These are phyloP conservation scores for Kodamaea restingae DNA, from an alignment of 805 yeast species.

Conservation along the genomic window DNA sequence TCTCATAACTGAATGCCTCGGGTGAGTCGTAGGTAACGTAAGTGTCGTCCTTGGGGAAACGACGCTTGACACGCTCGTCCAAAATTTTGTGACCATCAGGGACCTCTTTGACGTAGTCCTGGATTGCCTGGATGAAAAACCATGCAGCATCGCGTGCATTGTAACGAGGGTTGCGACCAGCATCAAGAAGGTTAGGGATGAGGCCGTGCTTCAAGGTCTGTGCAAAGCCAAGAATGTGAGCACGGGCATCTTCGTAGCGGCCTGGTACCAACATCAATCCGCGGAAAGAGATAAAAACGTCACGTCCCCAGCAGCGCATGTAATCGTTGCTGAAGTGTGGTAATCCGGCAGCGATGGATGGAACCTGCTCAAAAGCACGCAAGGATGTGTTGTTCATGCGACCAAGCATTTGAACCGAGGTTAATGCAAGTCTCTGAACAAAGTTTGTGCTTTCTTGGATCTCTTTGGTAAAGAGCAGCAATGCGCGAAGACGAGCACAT, in stretches of 20 bases:
- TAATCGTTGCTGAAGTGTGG: slow-evolving; percentile 90
- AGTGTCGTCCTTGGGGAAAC: slow-evolving; percentile 87
- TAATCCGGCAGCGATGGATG: slow-evolving; percentile 91
- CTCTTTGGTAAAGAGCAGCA: slow-evolving; percentile 49
- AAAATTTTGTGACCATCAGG: slow-evolving; percentile 69
- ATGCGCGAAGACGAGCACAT: slow-evolving; percentile 67
- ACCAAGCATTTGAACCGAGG: slow-evolving; percentile 87
- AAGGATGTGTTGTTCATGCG: slow-evolving; percentile 69
- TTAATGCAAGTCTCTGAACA: slow-evolving; percentile 72
- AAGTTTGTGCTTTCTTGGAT: slow-evolving; percentile 65
- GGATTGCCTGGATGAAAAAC: slow-evolving; percentile 88
- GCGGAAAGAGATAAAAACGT: slow-evolving; percentile 81
- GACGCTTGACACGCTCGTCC: slow-evolving; percentile 67
- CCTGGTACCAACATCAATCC: slow-evolving; percentile 79
- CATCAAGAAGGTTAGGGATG: slow-evolving; percentile 88
- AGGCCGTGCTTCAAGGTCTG: slow-evolving; percentile 90
- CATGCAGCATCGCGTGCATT: slow-evolving; percentile 97
- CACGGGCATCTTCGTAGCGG: slow-evolving; percentile 71
- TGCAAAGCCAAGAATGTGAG: slow-evolving; percentile 83
- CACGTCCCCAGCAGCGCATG: slow-evolving; percentile 99
- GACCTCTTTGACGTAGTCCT: slow-evolving; percentile 66
- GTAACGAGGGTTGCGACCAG: slow-evolving; percentile 90
- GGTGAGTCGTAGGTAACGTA: slow-evolving; percentile 67
- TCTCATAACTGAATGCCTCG: slow-evolving; percentile 68
- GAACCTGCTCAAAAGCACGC: slow-evolving; percentile 55